Conservation (phyloP, 768 basidiomycete genomes). For the Russula griseocarnosa region DNA sequence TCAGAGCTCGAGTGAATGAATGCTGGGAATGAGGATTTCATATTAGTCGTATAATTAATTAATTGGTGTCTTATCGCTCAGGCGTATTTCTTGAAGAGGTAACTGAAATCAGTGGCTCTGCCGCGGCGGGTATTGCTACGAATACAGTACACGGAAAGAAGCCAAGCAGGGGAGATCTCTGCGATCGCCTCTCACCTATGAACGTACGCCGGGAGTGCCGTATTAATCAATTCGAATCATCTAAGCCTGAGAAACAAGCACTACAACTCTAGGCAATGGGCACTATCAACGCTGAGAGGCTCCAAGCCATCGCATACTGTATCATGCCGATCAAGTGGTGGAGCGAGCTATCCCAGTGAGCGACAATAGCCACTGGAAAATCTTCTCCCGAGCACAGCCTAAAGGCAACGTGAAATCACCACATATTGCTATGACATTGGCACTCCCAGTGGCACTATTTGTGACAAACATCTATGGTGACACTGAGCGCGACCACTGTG, state of each 20-base stretch:
- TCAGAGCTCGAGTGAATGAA: slow-evolving; percentile 7
- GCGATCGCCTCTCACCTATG: neutral
- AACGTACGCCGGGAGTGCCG: neutral
- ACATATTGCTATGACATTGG: no score
- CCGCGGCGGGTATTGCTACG: neutral
- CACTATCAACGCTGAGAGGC: neutral
- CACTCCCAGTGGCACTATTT: no score
- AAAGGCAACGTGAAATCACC: no score
- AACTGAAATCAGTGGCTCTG: no score
- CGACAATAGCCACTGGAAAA: no score
- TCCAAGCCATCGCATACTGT: neutral
- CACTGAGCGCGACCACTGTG: no score
- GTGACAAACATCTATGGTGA: no score
- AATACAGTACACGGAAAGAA: neutral
- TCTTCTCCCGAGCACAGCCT: no score
- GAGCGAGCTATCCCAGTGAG: neutral
- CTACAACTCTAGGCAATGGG: neutral
- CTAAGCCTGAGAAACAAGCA: neutral
- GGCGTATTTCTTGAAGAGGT: no score
- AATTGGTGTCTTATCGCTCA: no score
- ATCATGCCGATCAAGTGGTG: neutral
- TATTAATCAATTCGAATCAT: neutral
- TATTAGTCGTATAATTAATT: slow-evolving; percentile 11
- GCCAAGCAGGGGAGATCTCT: neutral
- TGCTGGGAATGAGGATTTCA: slow-evolving; percentile 7